Evolutionary conservation across 108 stramenopile species (phyloP), one percentile per base, ranked within the genome.

Genomic region (Fistulifera pelliculosa): DNA sequence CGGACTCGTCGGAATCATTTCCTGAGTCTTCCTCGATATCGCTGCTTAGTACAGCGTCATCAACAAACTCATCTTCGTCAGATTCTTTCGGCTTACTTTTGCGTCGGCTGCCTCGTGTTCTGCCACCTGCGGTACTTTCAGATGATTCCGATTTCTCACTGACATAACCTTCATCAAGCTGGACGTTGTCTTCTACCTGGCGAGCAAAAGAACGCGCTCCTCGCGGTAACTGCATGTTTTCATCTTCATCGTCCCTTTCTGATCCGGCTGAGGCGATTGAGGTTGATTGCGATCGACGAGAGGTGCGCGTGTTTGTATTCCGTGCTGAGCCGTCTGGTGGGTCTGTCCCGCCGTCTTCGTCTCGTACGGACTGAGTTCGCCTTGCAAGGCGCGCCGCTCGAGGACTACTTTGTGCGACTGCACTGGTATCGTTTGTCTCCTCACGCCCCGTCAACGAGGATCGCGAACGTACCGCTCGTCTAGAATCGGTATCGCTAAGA

Each of bases 31-130:
- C 61, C 2, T 63, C 58, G 2, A 12, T 17, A 7, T 64, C 62
- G 18, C 56, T 55, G 12, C 27, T 22, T 6, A 47, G 51, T 11
- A 3, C 45, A 27, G 5, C 59, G 27, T 38, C 14, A 22, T 61
- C 54, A 11, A 44, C 49, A 15, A 44, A 55, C 0, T 39, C 41
- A 16, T 65, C 56, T 16, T 52, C 41, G 24, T 65, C 64, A 1
- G 49, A n/a, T 17, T 65, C 64, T 5, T 58, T 56, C 19, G n/a
- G 22, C 35, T 40, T 4, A 7, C 49, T 15, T 18, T 51, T 60
- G 8, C 23, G 49, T 25, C 6, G 49, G 35, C 16, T 51, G 18
- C 14, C 24, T 27, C 57, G 14, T n/a, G 52, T 27, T 39, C 40
- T 42, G 39, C 21, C 26, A 22, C 25, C 3, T 23, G 13, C 39